Percentiles rank a stretch among this genome's conserved stretches.
Conservation (phyloP, 306 rosid genomes). For the Vigna unguiculata region DNA sequence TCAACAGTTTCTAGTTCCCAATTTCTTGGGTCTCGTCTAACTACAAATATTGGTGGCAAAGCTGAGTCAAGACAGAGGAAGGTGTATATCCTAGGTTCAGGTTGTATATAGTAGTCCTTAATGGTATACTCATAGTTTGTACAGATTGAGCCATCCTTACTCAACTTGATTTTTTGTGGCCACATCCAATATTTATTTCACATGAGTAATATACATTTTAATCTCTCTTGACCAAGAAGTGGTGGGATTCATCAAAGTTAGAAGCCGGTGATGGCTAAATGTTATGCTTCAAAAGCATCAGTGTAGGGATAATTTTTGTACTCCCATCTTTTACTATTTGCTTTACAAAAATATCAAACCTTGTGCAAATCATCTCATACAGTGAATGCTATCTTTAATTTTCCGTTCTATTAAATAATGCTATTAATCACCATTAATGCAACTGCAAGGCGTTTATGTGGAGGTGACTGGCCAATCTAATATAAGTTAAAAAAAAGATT, state of each 20-base stretch:
- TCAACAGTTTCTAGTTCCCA: constrained; percentile 35
- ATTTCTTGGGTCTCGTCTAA: constrained; percentile 21
- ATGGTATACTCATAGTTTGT: constrained; percentile 31
- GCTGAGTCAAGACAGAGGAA: constrained; percentile 38
- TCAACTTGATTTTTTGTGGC: constrained; percentile 20
- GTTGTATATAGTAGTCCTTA: constrained; percentile 34
- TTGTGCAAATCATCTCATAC: background rate
- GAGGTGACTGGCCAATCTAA: too few relatives aligned
- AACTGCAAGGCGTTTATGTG: too few relatives aligned
- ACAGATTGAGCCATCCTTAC: constrained; percentile 35
- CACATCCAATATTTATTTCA: constrained; percentile 25
- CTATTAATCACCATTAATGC: too few relatives aligned
- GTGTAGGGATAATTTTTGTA: background rate
- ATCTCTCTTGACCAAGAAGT: background rate
- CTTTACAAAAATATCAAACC: background rate
- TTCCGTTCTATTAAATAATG: too few relatives aligned
- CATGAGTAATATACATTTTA: background rate
- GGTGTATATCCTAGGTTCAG: constrained; percentile 46
- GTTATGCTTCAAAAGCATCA: background rate
- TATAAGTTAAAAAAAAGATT: too few relatives aligned
- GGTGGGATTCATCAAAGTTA: background rate
- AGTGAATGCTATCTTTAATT: background rate
- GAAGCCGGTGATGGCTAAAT: background rate
- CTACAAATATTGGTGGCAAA: constrained; percentile 20
- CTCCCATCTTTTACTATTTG: background rate